Evolutionary conservation across 495 filamentous ascomycete species (phyloP), one percentile per base, ranked within the genome.

Genomic region (Penicillium angulare): DNA sequence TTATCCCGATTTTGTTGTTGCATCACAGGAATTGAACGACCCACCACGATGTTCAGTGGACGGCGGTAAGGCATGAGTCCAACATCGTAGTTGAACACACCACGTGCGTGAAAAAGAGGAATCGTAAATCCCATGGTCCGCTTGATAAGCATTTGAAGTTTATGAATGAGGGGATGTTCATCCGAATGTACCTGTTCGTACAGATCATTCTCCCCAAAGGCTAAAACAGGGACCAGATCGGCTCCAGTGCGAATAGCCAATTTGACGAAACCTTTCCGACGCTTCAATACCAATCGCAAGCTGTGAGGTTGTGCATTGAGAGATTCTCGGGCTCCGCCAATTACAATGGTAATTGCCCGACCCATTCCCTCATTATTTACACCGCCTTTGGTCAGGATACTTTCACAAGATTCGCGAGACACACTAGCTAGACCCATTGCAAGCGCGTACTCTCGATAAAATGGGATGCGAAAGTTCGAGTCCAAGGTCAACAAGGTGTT

Each of bases 81-180:
- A 1, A 96, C 88, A 65, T 98, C 93, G 55, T 98, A 97, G 61
- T 98, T 98, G 68, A 97, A 97, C 7, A 97, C 86, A 1, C 93
- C 93, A 13, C 90, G 66, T 2, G 91, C 92, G 69, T 96, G 92
- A 49, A 97, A 84, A 23, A 96, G 70, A 3, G 93, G 93, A 3
- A 97, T 76, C 0, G 93, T 97, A 59, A 96, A 98, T n/a, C 93
- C 93, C 67, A 93, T 75, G 1, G 86, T 72, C 49, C 83, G 84
- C 72, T 97, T 92, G 23, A 93, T 73, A 10, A 85, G 68, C 73
- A 93, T 81, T 68, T 98, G 93, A 15, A 86, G 53, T 62, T 79
- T 82, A 65, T 90, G 84, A 49, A 97, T 80, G 7, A 74, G 56
- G 2, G 91, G 89, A 58, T 93, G 89, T 21, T 76, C 63, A 34